A percentile compares a stretch with the other conserved stretches of the same genome.
Evolutionary conservation across 164 flowering plant species (phyloP).

Genomic region (Chloranthus sessilifolius): DNA sequence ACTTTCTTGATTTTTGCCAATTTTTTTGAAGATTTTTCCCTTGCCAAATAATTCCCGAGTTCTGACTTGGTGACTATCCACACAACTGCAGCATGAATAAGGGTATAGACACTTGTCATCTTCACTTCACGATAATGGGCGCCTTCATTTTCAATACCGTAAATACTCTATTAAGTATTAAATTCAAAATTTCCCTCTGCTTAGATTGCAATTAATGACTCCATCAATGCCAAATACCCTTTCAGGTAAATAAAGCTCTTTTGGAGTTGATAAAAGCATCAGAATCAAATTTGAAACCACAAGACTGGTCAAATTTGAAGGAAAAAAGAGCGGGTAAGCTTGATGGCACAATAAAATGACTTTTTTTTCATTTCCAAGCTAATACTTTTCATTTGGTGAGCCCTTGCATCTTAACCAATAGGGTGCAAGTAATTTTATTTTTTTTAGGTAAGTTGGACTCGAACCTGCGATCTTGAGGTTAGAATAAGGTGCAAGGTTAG

Average conservation of each 20-base stretch:
- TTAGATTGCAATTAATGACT: too few species aligned
- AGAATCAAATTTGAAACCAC: conserved; percentile 37
- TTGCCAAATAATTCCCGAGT: too few species aligned
- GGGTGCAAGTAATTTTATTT: not conserved
- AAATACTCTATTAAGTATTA: too few species aligned
- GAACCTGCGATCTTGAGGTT: not conserved
- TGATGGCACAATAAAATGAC: not conserved
- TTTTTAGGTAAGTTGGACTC: not conserved
- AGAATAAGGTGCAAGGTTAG: not conserved
- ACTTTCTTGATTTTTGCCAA: too few species aligned
- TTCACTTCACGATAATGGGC: too few species aligned
- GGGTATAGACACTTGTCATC: too few species aligned
- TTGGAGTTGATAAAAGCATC: conserved; percentile 72
- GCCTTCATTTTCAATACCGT: too few species aligned
- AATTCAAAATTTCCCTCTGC: too few species aligned
- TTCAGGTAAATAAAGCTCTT: conserved; percentile 83
- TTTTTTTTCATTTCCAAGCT: not conserved
- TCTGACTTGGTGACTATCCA: too few species aligned
- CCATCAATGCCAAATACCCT: too few species aligned
- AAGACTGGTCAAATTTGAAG: conserved; percentile 75
- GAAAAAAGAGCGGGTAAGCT: conserved; percentile 40
- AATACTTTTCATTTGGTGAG: not conserved
- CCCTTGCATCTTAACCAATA: not conserved
- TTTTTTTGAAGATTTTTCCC: too few species aligned
- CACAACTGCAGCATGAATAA: too few species aligned